Conservation (phyloP, 2,329 filamentous ascomycete species). For the Penicillium sp. region DNA sequence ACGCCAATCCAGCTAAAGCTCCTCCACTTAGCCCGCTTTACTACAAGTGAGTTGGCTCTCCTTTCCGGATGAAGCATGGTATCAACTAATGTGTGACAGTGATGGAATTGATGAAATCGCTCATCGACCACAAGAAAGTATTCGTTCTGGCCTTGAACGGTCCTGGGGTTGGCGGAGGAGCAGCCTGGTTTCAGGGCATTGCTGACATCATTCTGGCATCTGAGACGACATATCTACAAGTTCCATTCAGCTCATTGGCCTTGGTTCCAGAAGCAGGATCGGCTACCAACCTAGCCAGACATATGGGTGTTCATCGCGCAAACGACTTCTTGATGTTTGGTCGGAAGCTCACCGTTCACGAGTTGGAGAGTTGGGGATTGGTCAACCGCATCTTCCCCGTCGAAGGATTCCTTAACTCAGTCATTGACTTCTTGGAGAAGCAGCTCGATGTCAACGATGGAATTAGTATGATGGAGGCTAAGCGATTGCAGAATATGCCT, state of each 20-base stretch:
- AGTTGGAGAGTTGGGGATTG: constrained; percentile 50
- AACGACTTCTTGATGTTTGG: constrained; percentile 60
- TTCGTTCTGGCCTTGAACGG: constrained; percentile 57
- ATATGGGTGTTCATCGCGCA: constrained; percentile 54
- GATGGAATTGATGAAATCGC: constrained; percentile 45
- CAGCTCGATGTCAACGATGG: constrained; percentile 54
- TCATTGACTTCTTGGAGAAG: constrained; percentile 48
- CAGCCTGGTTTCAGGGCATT: constrained; percentile 56
- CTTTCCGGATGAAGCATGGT: background rate
- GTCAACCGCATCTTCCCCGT: constrained; percentile 52
- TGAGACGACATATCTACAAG: constrained; percentile 51
- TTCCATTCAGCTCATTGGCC: constrained; percentile 53
- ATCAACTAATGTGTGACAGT: constrained; percentile 25
- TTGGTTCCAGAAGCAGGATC: constrained; percentile 56
- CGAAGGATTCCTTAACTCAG: constrained; percentile 48
- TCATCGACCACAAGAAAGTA: constrained; percentile 57
- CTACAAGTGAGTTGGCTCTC: background rate
- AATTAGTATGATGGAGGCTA: constrained; percentile 58
- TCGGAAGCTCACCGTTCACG: constrained; percentile 48
- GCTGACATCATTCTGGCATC: constrained; percentile 56
- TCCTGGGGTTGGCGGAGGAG: constrained; percentile 55
- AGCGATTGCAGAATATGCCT: constrained; percentile 54
- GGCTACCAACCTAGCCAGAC: constrained; percentile 51
- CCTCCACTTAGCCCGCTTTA: background rate
- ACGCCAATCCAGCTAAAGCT: constrained; percentile 1